Conservation (phyloP, 2,329 filamentous ascomycete species). For the Apiospora aurea region DNA sequence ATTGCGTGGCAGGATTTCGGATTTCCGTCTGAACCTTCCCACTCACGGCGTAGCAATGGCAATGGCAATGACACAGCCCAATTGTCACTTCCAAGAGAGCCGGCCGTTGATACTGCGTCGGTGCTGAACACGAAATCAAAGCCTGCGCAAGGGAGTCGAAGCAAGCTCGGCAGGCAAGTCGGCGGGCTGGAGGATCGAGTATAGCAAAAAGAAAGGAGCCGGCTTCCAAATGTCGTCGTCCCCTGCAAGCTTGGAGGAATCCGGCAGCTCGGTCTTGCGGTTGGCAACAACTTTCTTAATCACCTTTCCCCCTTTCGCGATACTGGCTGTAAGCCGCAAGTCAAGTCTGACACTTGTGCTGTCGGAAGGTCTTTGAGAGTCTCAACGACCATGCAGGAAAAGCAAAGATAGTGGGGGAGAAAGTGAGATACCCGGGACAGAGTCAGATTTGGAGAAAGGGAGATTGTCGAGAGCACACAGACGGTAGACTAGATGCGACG, state of each 20-base stretch:
- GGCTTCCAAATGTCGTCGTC: neutral
- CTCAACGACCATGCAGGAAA: constrained; percentile 20
- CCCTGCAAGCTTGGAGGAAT: neutral
- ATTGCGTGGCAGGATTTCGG: constrained; percentile 6
- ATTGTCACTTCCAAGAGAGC: neutral
- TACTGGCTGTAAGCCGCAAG: neutral
- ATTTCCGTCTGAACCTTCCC: constrained; percentile 1
- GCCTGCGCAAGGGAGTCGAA: neutral
- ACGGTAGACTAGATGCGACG: constrained; percentile 10
- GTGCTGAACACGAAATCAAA: neutral
- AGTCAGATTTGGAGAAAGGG: constrained; percentile 10
- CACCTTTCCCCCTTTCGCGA: neutral
- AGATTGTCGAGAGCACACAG: constrained; percentile 20
- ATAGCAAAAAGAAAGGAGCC: constrained; percentile 2
- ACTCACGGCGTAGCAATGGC: neutral
- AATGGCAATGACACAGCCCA: neutral
- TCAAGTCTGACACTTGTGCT: constrained; percentile 16
- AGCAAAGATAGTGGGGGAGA: constrained; percentile 19
- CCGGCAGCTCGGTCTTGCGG: neutral
- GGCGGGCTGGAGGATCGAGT: constrained; percentile 3
- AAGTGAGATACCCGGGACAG: constrained; percentile 5
- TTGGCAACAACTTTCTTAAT: neutral
- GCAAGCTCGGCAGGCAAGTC: neutral
- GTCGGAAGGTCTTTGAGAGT: constrained; percentile 14
- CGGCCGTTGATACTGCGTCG: neutral